A percentile compares a stretch with the other conserved stretches of the same genome.
phyloP scores from a whole-genome alignment of 2,329 filamentous ascomycete species.

The Eurotiales sp. region DNA sequence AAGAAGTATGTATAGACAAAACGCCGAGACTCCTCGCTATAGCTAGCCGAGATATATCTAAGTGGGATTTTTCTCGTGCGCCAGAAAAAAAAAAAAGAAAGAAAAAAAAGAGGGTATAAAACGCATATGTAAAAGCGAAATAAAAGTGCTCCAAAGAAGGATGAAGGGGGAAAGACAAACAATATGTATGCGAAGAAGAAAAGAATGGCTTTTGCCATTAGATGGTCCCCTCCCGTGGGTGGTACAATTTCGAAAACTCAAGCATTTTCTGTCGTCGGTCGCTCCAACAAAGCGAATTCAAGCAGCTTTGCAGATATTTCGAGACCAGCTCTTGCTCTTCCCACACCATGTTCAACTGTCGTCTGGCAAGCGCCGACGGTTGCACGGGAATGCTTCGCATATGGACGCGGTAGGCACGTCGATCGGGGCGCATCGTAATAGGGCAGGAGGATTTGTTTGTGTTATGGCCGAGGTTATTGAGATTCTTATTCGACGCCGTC shows the following conservation, averaged over 20 bases:
- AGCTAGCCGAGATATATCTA: background rate
- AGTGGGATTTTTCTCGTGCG: background rate
- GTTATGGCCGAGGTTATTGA: slow-evolving; percentile 5
- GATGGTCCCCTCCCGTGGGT: background rate
- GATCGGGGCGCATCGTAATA: slow-evolving; percentile 17
- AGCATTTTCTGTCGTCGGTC: slow-evolving; percentile 10
- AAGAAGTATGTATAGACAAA: background rate
- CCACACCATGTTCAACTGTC: slow-evolving; percentile 28
- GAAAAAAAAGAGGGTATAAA: background rate
- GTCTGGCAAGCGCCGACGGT: slow-evolving; percentile 28
- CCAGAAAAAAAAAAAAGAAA: background rate
- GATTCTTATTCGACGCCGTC: slow-evolving; percentile 1
- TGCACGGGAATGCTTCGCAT: slow-evolving; percentile 24
- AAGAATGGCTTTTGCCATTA: background rate
- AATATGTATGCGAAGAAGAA: background rate
- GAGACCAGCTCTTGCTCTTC: slow-evolving; percentile 32
- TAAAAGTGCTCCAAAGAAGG: background rate
- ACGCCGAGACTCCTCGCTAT: slow-evolving; percentile 3
- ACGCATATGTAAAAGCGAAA: background rate
- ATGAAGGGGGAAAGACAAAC: background rate
- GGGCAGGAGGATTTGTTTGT: slow-evolving; percentile 22
- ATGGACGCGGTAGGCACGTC: slow-evolving; percentile 22
- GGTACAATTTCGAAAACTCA: slow-evolving; percentile 9
- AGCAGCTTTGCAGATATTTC: slow-evolving; percentile 18
- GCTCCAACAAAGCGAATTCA: slow-evolving; percentile 24